phyloP scores from a whole-genome alignment of 352 stramenopile species.

The Blastocystis sp. region DNA sequence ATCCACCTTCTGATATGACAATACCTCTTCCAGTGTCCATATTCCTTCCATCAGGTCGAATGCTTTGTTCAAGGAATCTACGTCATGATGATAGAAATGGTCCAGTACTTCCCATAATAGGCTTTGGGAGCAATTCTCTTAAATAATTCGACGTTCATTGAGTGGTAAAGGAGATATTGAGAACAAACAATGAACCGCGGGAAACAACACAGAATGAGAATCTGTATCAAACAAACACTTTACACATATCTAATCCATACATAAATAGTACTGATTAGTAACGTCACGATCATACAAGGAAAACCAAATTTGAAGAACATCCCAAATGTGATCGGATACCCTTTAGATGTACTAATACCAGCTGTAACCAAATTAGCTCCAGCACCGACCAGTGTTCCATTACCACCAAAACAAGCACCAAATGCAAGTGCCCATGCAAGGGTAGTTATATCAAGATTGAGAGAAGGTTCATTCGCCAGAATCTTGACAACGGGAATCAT shows the following conservation, averaged over 20 bases:
- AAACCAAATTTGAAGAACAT: slow-evolving; percentile 36
- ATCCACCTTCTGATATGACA: slow-evolving; percentile 19
- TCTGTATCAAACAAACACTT: not conserved
- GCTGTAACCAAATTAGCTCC: slow-evolving; percentile 69
- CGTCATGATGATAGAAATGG: not conserved
- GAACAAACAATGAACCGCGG: not conserved
- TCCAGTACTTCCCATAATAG: slow-evolving; percentile 31
- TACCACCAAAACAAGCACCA: slow-evolving; percentile 69
- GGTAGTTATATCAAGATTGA: slow-evolving; percentile 66
- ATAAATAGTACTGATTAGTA: slow-evolving; percentile 1
- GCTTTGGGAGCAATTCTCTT: slow-evolving; percentile 52
- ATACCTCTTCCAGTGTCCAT: slow-evolving; percentile 9
- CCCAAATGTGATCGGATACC: slow-evolving; percentile 22
- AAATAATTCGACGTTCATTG: slow-evolving; percentile 48
- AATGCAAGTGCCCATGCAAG: slow-evolving; percentile 68
- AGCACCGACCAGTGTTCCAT: slow-evolving; percentile 68
- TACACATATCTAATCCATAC: not conserved
- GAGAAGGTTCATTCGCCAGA: slow-evolving; percentile 64
- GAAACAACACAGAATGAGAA: not conserved
- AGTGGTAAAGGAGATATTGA: not conserved
- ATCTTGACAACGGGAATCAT: slow-evolving; percentile 69
- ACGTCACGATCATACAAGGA: not conserved
- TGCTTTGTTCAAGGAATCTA: slow-evolving; percentile 52
- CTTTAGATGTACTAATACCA: slow-evolving; percentile 55
- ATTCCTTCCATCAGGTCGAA: slow-evolving; percentile 51